Evolutionary conservation across 2,329 filamentous ascomycete species (phyloP), one percentile per base, ranked within the genome.

Genomic region (Aspergillus hiratsukae): DNA sequence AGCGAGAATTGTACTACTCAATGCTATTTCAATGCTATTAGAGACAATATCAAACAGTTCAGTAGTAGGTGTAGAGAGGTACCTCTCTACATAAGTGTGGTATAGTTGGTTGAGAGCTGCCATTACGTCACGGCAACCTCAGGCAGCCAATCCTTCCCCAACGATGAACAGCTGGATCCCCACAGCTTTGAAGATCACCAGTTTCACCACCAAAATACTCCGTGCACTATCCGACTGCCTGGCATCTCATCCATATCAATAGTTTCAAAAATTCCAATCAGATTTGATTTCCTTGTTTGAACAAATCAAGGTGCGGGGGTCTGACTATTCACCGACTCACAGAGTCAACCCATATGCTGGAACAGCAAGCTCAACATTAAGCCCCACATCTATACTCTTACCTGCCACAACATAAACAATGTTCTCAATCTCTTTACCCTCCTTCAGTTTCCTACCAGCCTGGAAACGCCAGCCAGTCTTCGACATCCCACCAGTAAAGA

Each of bases 401-500:
- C 37, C 48, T 50, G 23, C 48, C 23, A 28, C 31, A n/a, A 37
- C 14, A 37, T 7, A 17, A 49, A 51, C 46, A 11, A 66, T 68
- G 65, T 52, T 67, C 27, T 64, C 60, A 10, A 51, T 68, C 51
- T 58, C 61, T 2, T 55, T 64, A 43, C 64, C 66, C 1, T 61
- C 62, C 1, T 49, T 72, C 25, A 56, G 56, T 55, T 64, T 59
- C n/a, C n/a, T 69, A 5, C 60, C 71, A 9, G 64, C 66, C 3
- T 63, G 56, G 29, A 59, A 61, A 28, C 66, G 66, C 17, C 53
- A 58, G 4, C 58, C 55, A 4, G 53, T 63, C 3, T 69, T 79
- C 59, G 70, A 79, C 48, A 63, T 97, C 6, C 80, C 88, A 8
- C 79, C 88, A 0, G 87, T 93, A 54, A 79, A 89, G 61, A 80